Evolutionary conservation across 345 rosid genomes (phyloP), one percentile per base, ranked within the genome.

Genomic region (Salix brachista): DNA sequence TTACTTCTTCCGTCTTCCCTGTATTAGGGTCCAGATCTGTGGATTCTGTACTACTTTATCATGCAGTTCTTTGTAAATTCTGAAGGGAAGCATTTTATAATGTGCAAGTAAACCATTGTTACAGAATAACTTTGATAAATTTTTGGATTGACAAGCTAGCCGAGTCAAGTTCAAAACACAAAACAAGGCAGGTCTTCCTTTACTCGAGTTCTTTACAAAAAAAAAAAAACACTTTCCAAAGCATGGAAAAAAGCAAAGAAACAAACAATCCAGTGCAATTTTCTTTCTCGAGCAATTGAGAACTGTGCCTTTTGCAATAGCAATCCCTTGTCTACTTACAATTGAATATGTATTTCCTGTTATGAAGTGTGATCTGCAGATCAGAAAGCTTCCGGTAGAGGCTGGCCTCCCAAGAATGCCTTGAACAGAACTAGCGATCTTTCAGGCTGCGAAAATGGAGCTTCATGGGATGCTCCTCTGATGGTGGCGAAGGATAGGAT

Each of bases 401-500:
- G 79, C 10, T 36, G 73, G 60, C 77, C 71, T 32, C 67, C 73
- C 74, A 82, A 32, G 69, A 82, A 78, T 25, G 84, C 73, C 81
- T 67, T 78, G 70, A 82, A 78, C 77, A 82, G 79, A 54, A 75
- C 84, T 4, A 82, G 72, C 0, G 84, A 82, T 71, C 84, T 78
- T 50, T 78, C 70, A 32, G 84, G 84, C 69, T 82, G 84, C 2
- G 84, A 82, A 65, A 82, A 78, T 58, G 84, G 84, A 75, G 84
- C 84, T 78, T 82, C 84, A 21, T 82, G 84, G 44, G 84, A 78
- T 56, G 84, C 84, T 78, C 84, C 84, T 75, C 81, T 82, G 12
- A 82, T 82, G 72, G 84, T 82, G 23, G 84, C 84, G n/a, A 82
- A 78, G 3, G 98, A 88, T 72, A 94, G 81, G 71, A 90, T 76